Evolutionary conservation across 2,329 filamentous ascomycete species (phyloP).

Genomic region (Geoglossum cookeanum): DNA sequence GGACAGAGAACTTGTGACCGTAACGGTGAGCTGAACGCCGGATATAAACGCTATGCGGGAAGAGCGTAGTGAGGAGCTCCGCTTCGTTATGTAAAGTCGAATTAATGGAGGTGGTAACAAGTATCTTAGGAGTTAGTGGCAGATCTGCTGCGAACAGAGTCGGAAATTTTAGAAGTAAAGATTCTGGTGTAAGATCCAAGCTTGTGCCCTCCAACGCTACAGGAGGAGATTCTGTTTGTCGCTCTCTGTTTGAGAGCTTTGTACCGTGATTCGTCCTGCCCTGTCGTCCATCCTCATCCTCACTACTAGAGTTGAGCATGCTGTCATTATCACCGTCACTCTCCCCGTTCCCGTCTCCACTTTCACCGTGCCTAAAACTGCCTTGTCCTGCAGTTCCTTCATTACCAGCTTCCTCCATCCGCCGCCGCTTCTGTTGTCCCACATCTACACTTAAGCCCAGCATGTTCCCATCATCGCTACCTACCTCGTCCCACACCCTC

Average conservation of each 20-base stretch:
- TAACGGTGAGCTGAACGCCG: slow-evolving; percentile 68
- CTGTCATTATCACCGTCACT: slow-evolving; percentile 48
- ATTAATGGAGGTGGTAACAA: slow-evolving; percentile 82
- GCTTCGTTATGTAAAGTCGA: slow-evolving; percentile 75
- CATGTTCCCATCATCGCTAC: slow-evolving; percentile 27
- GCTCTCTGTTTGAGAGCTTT: slow-evolving; percentile 8
- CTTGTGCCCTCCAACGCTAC: slow-evolving; percentile 35
- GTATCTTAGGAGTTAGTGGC: slow-evolving; percentile 55
- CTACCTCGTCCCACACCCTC: slow-evolving; percentile 67
- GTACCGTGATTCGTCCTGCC: slow-evolving; percentile 25
- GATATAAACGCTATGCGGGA: slow-evolving; percentile 68
- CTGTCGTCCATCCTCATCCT: slow-evolving; percentile 22
- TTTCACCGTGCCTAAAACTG: slow-evolving; percentile 14
- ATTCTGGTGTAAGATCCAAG: slow-evolving; percentile 39
- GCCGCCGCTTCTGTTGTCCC: slow-evolving; percentile 18
- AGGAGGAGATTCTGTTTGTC: slow-evolving; percentile 10
- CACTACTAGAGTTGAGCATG: slow-evolving; percentile 47
- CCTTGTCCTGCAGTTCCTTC: slow-evolving; percentile 8
- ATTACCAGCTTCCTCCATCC: slow-evolving; percentile 5
- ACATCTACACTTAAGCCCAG: slow-evolving; percentile 29
- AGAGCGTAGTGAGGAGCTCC: slow-evolving; percentile 55
- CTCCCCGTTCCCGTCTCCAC: slow-evolving; percentile 29
- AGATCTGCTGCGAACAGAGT: slow-evolving; percentile 33
- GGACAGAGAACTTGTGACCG: slow-evolving; percentile 75
- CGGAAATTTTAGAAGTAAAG: slow-evolving; percentile 40